phyloP scores from a whole-genome alignment of 805 yeast species.

The Nakazawaea wickerhamii region DNA sequence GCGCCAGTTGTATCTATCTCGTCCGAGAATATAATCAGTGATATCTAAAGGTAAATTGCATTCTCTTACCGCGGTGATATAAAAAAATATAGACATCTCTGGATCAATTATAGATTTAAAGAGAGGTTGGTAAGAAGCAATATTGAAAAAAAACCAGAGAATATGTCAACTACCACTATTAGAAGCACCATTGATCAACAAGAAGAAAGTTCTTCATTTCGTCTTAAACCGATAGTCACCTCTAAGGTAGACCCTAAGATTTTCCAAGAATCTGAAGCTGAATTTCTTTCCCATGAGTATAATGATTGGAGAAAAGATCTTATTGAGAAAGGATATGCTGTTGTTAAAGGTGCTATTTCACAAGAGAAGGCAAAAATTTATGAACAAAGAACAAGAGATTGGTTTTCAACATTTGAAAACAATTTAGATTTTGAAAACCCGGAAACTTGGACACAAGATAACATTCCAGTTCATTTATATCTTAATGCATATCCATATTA shows the following conservation, averaged over 20 bases:
- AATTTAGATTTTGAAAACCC: constrained; percentile 21
- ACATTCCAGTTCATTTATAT: constrained; percentile 20
- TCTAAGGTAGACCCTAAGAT: background rate
- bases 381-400: constrained; percentile 19
- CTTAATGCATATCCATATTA: constrained; percentile 17
- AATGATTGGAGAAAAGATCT: constrained; percentile 28
- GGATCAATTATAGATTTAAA: too few relatives aligned
- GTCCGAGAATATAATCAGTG: too few relatives aligned
- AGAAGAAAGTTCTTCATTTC: too few relatives aligned
- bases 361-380: constrained; percentile 21
- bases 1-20: too few relatives aligned
- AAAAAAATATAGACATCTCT: too few relatives aligned
- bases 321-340: constrained; percentile 24
- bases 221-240: background rate
- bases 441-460: constrained; percentile 25
- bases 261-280: background rate
- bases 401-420: constrained; percentile 18
- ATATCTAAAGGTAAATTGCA: too few relatives aligned
- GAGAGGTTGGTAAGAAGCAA: too few relatives aligned
- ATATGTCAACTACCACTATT: too few relatives aligned
- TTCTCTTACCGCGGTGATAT: too few relatives aligned
- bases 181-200: too few relatives aligned
- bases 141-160: too few relatives aligned
- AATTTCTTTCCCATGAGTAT: background rate
- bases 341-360: constrained; percentile 24